These are phyloP conservation scores for Myochromella boudieri DNA, from an alignment of 768 basidiomycete genomes.

Conservation along the genomic window DNA sequence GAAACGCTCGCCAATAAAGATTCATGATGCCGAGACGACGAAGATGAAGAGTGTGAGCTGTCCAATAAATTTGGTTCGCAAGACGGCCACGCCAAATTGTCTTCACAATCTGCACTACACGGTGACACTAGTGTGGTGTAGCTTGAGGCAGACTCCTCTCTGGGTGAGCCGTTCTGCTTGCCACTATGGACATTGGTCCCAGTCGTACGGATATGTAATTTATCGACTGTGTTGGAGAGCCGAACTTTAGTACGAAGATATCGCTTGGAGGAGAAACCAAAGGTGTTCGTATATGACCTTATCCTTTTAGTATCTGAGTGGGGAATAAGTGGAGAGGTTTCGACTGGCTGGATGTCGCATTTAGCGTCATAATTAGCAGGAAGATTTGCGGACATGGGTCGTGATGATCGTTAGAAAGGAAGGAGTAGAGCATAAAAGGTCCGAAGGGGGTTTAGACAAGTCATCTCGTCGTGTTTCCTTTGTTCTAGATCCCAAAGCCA, in stretches of 20 bases:
- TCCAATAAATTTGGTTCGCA: constrained; percentile 1
- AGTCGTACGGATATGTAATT: background rate
- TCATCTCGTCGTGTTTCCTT: background rate
- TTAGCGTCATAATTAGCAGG: background rate
- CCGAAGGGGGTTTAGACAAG: background rate
- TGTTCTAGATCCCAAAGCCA: background rate
- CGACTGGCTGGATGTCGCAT: constrained; percentile 4
- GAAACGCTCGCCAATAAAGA: constrained; percentile 10
- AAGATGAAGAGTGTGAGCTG: background rate
- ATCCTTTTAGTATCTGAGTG: constrained; percentile 5
- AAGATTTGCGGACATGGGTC: background rate
- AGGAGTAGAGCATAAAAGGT: background rate
- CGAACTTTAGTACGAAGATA: constrained; percentile 5
- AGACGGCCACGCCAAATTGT: background rate
- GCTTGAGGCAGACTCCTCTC: background rate
- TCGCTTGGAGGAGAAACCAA: constrained; percentile 9
- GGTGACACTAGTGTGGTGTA: constrained; percentile 3
- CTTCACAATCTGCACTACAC: background rate
- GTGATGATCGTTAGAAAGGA: background rate
- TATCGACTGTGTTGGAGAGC: constrained; percentile 1
- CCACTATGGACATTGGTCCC: background rate
- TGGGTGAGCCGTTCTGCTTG: background rate
- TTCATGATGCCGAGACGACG: background rate
- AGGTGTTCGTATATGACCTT: constrained; percentile 9
- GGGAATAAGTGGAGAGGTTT: constrained; percentile 15